Percentiles rank a stretch among this genome's conserved stretches.
phyloP scores from a whole-genome alignment of 345 rosid genomes.

The Euphorbia pulcherrima region DNA sequence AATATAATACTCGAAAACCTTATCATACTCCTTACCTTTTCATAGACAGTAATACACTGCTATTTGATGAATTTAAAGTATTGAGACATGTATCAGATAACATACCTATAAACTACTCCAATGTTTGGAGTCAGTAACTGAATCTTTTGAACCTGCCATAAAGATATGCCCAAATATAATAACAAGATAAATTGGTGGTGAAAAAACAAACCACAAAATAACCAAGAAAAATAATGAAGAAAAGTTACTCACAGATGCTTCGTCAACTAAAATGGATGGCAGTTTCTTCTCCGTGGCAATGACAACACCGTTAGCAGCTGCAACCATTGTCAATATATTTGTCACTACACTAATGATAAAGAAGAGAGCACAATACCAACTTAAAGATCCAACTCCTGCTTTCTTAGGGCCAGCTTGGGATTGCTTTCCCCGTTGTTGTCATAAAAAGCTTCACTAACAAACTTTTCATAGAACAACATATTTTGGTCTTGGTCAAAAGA shows the following conservation, averaged over 20 bases:
- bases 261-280: slow-evolving; percentile 91
- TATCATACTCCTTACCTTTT: background rate
- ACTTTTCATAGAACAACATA: too few relatives aligned
- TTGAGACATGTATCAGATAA: background rate
- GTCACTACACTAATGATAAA: background rate
- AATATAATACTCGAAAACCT: background rate
- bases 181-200: too few relatives aligned
- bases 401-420: too few relatives aligned
- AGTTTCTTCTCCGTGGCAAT: slow-evolving; percentile 89
- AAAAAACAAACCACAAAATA: background rate
- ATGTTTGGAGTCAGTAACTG: slow-evolving; percentile 80
- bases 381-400: too few relatives aligned
- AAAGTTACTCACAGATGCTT: slow-evolving; percentile 62
- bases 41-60: background rate
- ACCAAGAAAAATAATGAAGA: background rate
- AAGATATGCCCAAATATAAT: background rate
- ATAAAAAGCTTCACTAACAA: too few relatives aligned
- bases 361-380: background rate
- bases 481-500: too few relatives aligned
- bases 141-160: slow-evolving; percentile 78
- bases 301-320: slow-evolving; percentile 94
- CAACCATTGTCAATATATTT: slow-evolving; percentile 14
- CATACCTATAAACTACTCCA: slow-evolving; percentile 94
- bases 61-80: background rate
- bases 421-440: too few relatives aligned